A percentile compares a stretch with the other conserved stretches of the same genome.
Conservation (phyloP, 305 asterid genomes). For the Nicotiana rustica region DNA sequence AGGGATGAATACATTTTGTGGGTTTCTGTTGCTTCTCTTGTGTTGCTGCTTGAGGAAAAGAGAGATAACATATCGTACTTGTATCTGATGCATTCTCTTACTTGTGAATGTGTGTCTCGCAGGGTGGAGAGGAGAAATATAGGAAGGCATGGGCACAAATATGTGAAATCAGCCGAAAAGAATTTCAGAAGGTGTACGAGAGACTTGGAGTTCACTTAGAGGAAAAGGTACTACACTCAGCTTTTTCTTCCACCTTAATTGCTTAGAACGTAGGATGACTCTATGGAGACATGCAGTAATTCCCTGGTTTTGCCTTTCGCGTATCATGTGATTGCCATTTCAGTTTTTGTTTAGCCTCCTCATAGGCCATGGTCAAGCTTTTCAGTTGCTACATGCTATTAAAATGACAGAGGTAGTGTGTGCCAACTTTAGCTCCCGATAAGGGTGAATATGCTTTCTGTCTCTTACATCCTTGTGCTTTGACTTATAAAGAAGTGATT, state of each 20-base stretch:
- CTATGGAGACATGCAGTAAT: constrained; percentile 18
- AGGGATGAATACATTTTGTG: not conserved
- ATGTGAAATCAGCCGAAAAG: constrained; percentile 87
- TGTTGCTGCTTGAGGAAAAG: not conserved
- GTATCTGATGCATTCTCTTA: constrained; percentile 13
- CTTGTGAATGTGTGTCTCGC: constrained; percentile 33
- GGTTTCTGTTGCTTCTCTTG: constrained; percentile 1
- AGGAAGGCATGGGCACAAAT: constrained; percentile 83
- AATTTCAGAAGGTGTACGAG: constrained; percentile 70
- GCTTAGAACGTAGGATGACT: constrained; percentile 12
- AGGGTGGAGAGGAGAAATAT: constrained; percentile 87
- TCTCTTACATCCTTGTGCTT: constrained; percentile 1
- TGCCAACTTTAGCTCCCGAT: not conserved
- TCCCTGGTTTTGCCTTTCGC: not conserved
- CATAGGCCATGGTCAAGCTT: not conserved
- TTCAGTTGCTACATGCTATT: not conserved
- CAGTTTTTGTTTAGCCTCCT: constrained; percentile 15
- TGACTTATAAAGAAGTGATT: not conserved
- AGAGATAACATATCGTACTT: not conserved
- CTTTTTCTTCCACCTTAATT: constrained; percentile 32
- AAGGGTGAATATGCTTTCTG: not conserved
- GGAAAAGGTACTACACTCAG: constrained; percentile 67
- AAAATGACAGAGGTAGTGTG: not conserved
- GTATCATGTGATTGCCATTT: not conserved
- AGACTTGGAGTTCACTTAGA: constrained; percentile 81